Evolutionary conservation across 139 green algal genomes (phyloP).

Genomic region (Ettlia oleoabundans): DNA sequence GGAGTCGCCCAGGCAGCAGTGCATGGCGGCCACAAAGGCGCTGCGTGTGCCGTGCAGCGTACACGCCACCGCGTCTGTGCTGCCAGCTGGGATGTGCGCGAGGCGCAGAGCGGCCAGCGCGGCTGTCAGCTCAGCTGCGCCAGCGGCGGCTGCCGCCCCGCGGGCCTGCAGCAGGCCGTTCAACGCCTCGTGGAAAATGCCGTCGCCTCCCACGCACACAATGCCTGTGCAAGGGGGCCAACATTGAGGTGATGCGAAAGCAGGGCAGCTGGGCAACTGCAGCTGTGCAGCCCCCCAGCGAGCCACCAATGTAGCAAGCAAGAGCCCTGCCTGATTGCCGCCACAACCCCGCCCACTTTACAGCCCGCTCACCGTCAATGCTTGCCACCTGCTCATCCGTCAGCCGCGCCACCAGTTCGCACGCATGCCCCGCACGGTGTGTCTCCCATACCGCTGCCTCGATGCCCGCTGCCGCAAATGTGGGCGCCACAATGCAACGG

Average conservation of each 20-base stretch:
- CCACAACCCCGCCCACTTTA: no score
- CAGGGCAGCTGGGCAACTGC: no score
- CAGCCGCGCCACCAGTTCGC: constrained; percentile 56
- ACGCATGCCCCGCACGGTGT: constrained; percentile 61
- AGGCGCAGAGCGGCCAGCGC: constrained; percentile 58
- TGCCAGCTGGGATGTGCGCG: constrained; percentile 84
- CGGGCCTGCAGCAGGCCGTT: constrained; percentile 73
- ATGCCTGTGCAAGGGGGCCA: no score
- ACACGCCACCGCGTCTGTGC: constrained; percentile 87
- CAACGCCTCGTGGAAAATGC: constrained; percentile 91
- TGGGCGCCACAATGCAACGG: constrained; percentile 55
- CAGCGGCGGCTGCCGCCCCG: not conserved
- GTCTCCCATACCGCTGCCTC: constrained; percentile 64
- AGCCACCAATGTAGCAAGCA: no score
- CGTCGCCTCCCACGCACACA: constrained; percentile 78
- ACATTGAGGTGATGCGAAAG: no score
- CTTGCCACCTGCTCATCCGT: constrained; percentile 55
- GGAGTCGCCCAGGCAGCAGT: constrained; percentile 85
- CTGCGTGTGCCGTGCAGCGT: constrained; percentile 80
- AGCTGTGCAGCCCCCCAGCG: no score
- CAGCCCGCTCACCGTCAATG: no score
- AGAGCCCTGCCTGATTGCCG: no score
- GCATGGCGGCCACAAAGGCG: constrained; percentile 76
- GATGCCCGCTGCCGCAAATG: constrained; percentile 66
- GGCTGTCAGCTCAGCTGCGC: not conserved